Percentiles rank a stretch among this genome's conserved stretches.
phyloP scores from a whole-genome alignment of 176 grass and related monocot species.

The Bonia amplexicaulis region DNA sequence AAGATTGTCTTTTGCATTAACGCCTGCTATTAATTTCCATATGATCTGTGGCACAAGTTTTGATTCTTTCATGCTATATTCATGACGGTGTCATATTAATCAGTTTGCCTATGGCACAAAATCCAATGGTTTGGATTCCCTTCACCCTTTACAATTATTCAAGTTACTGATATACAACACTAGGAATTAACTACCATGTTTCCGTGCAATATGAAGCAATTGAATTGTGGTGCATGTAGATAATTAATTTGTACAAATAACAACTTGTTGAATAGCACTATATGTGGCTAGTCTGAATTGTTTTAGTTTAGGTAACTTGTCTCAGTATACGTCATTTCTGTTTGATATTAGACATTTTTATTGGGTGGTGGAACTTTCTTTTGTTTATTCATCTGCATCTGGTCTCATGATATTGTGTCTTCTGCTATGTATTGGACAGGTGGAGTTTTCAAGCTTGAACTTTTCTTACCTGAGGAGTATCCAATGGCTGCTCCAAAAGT shows the following conservation, averaged over 20 bases:
- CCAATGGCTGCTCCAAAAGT: conserved; percentile 93
- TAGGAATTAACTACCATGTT: neutral
- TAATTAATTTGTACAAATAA: neutral
- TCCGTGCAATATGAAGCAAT: neutral
- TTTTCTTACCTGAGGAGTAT: conserved; percentile 96
- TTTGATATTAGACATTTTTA: neutral
- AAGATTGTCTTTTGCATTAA: neutral
- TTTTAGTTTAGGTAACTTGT: neutral
- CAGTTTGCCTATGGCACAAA: neutral
- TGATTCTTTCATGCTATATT: neutral
- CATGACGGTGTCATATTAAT: neutral
- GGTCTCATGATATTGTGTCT: neutral
- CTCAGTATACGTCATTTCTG: neutral
- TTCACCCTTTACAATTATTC: neutral
- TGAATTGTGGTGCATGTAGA: neutral
- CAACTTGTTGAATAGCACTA: neutral
- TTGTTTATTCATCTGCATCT: conserved; percentile 3
- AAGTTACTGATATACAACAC: neutral
- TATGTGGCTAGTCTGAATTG: neutral
- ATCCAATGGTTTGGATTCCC: neutral
- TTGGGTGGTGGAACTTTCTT: neutral
- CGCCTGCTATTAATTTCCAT: neutral
- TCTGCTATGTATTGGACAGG: conserved; percentile 43
- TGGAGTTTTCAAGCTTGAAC: conserved; percentile 90
- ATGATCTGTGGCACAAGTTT: neutral